phyloP scores from a whole-genome alignment of 192 early-diverging fungal species.

The Chytriomyces confervae region DNA sequence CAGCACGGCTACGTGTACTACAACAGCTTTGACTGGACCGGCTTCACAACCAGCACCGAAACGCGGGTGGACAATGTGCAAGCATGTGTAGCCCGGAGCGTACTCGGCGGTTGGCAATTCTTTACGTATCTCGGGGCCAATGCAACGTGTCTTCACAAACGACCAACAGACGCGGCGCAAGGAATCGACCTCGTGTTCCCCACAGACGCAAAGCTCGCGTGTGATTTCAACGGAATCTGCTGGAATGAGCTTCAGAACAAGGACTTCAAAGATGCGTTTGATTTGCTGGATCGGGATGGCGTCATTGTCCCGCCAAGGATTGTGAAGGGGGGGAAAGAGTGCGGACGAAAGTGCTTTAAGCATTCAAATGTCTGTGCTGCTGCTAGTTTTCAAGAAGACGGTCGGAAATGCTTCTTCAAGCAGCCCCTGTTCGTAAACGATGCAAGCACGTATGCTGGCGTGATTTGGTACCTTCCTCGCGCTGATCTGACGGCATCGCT shows the following conservation, averaged over 20 bases:
- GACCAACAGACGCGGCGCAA: not conserved
- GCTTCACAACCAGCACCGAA: not conserved
- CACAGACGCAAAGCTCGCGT: not conserved
- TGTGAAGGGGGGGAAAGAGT: not conserved
- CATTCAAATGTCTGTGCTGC: slow-evolving; percentile 3
- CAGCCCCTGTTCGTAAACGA: not conserved
- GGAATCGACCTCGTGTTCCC: slow-evolving; percentile 9
- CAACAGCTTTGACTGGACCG: slow-evolving; percentile 16
- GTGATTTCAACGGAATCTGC: slow-evolving; percentile 1
- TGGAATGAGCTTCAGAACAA: not conserved
- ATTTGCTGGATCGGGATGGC: not conserved
- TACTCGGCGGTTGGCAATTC: slow-evolving; percentile 6
- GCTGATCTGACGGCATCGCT: too few relatives aligned
- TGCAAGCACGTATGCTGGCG: slow-evolving; percentile 1
- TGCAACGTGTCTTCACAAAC: not conserved
- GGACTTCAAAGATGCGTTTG: slow-evolving; percentile 13
- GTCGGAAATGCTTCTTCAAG: slow-evolving; percentile 6
- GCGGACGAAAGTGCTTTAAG: not conserved
- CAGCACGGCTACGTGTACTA: slow-evolving; percentile 13
- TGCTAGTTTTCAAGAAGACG: not conserved
- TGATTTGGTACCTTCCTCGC: slow-evolving; percentile 3
- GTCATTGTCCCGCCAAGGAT: not conserved
- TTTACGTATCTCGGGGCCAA: not conserved
- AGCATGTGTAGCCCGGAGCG: not conserved
- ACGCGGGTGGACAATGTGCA: not conserved